Conservation (phyloP, 208 protist genomes). For the Leishmania gerbilli region DNA sequence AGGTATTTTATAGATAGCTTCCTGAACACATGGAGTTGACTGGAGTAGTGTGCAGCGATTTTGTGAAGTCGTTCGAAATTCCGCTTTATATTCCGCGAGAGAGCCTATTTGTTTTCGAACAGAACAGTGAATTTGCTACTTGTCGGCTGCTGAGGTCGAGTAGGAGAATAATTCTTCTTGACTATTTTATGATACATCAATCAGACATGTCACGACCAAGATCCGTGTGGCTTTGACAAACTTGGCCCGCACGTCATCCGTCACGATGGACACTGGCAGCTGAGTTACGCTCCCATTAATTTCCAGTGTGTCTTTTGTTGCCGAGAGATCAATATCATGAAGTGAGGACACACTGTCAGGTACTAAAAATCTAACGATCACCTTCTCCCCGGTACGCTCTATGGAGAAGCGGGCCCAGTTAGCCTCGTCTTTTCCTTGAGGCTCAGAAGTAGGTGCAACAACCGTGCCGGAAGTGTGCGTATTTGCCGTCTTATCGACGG, state of each 20-base stretch:
- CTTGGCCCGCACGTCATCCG: slow-evolving; percentile 59
- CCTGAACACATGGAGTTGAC: background rate
- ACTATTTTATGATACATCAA: slow-evolving; percentile 16
- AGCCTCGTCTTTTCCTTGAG: background rate
- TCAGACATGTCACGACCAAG: slow-evolving; percentile 55
- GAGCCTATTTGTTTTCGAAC: background rate
- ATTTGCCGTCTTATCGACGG: background rate
- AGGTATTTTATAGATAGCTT: slow-evolving; percentile 1
- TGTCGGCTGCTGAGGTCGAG: background rate
- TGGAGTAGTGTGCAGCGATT: background rate
- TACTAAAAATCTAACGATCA: slow-evolving; percentile 43
- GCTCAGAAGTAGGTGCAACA: too few relatives aligned
- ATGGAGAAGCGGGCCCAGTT: slow-evolving; percentile 29
- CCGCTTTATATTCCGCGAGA: background rate
- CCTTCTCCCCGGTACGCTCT: slow-evolving; percentile 5
- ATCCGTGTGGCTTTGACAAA: slow-evolving; percentile 23
- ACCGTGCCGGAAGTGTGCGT: background rate
- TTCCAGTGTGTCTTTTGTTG: slow-evolving; percentile 44
- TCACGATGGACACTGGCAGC: slow-evolving; percentile 42
- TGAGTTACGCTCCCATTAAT: slow-evolving; percentile 42
- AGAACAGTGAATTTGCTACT: background rate
- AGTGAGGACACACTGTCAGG: slow-evolving; percentile 44
- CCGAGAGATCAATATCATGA: slow-evolving; percentile 59
- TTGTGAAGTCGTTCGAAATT: background rate
- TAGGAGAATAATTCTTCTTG: background rate